A percentile compares a stretch with the other conserved stretches of the same genome.
phyloP scores from a whole-genome alignment of 1,284 basidiomycete species.

The Ceraceosorus guamensis region DNA sequence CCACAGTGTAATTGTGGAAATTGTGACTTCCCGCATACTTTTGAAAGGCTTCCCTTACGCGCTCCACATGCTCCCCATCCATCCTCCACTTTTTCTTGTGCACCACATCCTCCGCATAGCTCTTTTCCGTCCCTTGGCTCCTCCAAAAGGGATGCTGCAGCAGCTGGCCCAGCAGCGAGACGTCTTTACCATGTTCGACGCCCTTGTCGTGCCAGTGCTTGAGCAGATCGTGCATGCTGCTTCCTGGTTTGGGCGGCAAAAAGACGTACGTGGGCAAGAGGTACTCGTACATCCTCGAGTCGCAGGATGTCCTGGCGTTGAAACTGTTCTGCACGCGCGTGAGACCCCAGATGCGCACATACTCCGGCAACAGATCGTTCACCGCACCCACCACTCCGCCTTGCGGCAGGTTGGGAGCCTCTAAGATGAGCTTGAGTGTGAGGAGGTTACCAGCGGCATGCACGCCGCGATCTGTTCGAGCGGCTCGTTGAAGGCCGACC shows the following conservation, averaged over 20 bases:
- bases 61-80: constrained; percentile 15
- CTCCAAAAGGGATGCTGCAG: constrained; percentile 44
- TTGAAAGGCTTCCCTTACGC: constrained; percentile 14
- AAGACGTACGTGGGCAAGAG: constrained; percentile 91
- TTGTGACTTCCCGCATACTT: constrained; percentile 54
- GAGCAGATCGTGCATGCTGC: constrained; percentile 39
- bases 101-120: constrained; percentile 29
- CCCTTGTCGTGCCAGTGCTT: constrained; percentile 7
- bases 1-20: constrained; percentile 95
- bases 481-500: constrained; percentile 79
- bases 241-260: constrained; percentile 74
- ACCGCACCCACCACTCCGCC: constrained; percentile 61
- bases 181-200: constrained; percentile 8
- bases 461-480: constrained; percentile 92
- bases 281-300: constrained; percentile 93
- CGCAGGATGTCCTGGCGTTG: constrained; percentile 66
- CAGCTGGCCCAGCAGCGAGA: constrained; percentile 6
- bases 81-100: constrained; percentile 42
- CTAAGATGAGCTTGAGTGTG: constrained; percentile 45
- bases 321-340: constrained; percentile 85
- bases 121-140: constrained; percentile 17
- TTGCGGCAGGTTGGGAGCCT: constrained; percentile 21
- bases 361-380: constrained; percentile 77
- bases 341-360: constrained; percentile 88
- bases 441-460: constrained; percentile 89